Evolutionary conservation across 2,329 filamentous ascomycete genomes (phyloP).

Genomic region (Apiospora saccharicola): DNA sequence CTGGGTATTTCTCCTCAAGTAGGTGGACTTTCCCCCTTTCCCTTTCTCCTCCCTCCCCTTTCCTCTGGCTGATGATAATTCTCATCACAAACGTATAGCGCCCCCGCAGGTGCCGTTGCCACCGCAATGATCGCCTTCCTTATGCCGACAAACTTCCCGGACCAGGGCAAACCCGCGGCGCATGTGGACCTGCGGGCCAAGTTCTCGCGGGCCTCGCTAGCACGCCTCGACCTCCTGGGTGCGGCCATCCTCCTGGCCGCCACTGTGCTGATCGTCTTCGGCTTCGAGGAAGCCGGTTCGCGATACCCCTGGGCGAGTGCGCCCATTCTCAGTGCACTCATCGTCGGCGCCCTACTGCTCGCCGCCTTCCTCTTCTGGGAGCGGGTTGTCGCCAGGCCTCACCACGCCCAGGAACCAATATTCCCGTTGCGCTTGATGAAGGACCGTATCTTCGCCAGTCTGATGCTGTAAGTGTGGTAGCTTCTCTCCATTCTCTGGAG

Average conservation of each 20-base stretch:
- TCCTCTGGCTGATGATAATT: neutral
- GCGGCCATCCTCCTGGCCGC: constrained; percentile 46
- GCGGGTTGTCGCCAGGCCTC: constrained; percentile 31
- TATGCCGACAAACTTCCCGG: constrained; percentile 40
- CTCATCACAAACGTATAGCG: constrained; percentile 32
- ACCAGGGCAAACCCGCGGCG: constrained; percentile 29
- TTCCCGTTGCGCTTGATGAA: constrained; percentile 45
- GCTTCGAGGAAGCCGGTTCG: constrained; percentile 52
- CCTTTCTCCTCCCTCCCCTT: neutral
- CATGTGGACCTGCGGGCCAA: constrained; percentile 29
- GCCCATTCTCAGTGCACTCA: constrained; percentile 43
- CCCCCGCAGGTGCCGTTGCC: constrained; percentile 40
- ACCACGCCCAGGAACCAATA: constrained; percentile 41
- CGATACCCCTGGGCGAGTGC: constrained; percentile 51
- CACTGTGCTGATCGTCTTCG: constrained; percentile 54
- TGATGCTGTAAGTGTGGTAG: constrained; percentile 39
- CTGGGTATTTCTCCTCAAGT: constrained; percentile 59
- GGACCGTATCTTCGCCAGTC: constrained; percentile 40
- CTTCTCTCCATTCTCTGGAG: neutral
- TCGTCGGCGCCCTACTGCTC: constrained; percentile 35
- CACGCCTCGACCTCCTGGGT: constrained; percentile 44
- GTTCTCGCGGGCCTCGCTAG: constrained; percentile 35
- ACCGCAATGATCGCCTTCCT: constrained; percentile 36
- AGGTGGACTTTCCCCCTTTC: constrained; percentile 25
- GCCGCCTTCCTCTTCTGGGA: constrained; percentile 43